Base-by-base conservation (phyloP, 768 basidiomycete species). In the Tylopilus balloui region DNA sequence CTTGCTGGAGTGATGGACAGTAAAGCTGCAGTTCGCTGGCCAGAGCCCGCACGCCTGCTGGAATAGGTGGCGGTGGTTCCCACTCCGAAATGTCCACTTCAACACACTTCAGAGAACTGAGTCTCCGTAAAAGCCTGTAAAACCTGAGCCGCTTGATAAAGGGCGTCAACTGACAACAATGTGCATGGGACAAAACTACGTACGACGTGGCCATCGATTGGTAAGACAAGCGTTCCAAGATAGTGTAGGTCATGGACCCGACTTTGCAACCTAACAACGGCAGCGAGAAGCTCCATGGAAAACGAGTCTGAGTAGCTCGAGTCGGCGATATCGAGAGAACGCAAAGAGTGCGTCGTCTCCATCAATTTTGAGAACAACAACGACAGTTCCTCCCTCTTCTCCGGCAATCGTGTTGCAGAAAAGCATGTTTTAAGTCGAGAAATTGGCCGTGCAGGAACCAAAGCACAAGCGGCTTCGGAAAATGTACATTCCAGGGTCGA, bases 361-460 rank as follows among this genome's bases (percentile, higher is more conserved):
- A 59, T 68, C 37, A 84, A 60, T 39, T 71, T 75, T 4, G 72
- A 69, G 46, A 83, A 65, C 20, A 86, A 67, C 1, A 71, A 54
- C 0, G 58, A 54, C 68, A 84, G 66, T 61, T 86, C 84, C 1
- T 68, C 66, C 27, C 73, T 71, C 67, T 83, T 83, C 37, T 77
- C 78, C 5, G 55, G 59, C 2, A 67, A 44, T 43, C 69, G 71
- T n/a, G 77, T 69, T 44, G 71, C 70, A 20, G 83, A 83, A 63
- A 86, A 82, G 58, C 84, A 85, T 6, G 83, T 84, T 65, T 86
- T 86, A 48, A 86, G 71, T 46, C 76, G 77, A 2, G 77, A 73
- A 34, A 87, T 65, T 7, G 84, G 83, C 3, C 84, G 74, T 11
- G 71, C 71, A 1, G 84, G 81, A 19, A 79, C 73, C 10, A 86